Conservation (phyloP, 768 basidiomycete species). For the Phylloporus arenicola region DNA sequence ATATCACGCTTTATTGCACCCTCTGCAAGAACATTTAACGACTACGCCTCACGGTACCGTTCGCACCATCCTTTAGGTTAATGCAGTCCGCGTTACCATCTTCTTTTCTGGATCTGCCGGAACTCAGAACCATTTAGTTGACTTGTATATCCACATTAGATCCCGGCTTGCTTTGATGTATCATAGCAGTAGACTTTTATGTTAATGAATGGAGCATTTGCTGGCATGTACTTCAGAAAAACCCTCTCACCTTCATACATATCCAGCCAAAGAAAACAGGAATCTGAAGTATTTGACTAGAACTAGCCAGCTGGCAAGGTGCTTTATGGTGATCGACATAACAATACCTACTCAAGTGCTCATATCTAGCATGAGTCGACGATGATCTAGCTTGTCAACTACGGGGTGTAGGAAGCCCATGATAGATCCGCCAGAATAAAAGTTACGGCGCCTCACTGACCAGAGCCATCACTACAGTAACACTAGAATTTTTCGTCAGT, state of each 20-base stretch:
- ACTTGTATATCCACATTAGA: conserved; percentile 22
- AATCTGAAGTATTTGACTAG: no score
- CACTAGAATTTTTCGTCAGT: conserved; percentile 37
- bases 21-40: conserved; percentile 82
- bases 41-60: conserved; percentile 14
- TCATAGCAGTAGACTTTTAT: conserved; percentile 21
- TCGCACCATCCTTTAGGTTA: background rate
- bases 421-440: background rate
- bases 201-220: conserved; percentile 7
- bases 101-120: conserved; percentile 12
- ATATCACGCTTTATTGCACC: conserved; percentile 72
- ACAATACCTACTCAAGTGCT: background rate
- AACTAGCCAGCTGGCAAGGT: no score
- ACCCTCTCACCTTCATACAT: no score
- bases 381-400: background rate
- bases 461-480: conserved; percentile 64
- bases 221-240: background rate
- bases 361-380: background rate
- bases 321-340: no score
- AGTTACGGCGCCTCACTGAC: conserved; percentile 55
- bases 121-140: conserved; percentile 20
- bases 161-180: conserved; percentile 23
- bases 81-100: conserved; percentile 4
- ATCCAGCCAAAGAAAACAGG: no score
- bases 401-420: background rate